Evolutionary conservation across 2,329 filamentous ascomycete genomes (phyloP), one percentile per base, ranked within the genome.

Genomic region (Colletotrichum sp.): DNA sequence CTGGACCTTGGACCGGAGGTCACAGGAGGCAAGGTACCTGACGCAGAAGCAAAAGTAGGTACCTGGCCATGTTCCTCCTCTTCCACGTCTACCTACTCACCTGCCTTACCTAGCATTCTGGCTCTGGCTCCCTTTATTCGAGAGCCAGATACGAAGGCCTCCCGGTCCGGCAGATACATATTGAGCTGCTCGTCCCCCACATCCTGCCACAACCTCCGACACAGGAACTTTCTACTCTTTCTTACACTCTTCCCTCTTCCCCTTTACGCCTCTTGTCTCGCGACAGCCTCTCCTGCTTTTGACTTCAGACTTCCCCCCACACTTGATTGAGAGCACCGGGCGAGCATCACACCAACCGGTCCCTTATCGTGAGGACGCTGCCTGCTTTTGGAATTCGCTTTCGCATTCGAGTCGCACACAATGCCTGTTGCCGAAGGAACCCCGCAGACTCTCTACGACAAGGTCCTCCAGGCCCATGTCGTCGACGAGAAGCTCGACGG

Each of bases 401-500:
- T 39, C 32, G 15, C 57, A 19, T 44, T 27, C 62, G 39, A 75
- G 69, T 75, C 16, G 32, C 57, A 81, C 89, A 92, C 85, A 81
- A 98, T 98, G 95, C 95, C 95, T 84, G 91, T 90, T 83, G 92
- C 91, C 80, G 92, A 94, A 80, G 89, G 90, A 85, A 90, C 89
- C 79, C 95, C 95, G 71, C 93, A 93, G 87, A 98, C 96, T 81
- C 91, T 98, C 83, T 99, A 99, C 88, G 96, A 99, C 91, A 99
- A 99, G 93, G 96, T 99, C 86, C 94, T 99, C 82, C 92, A 95
- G 82, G 94, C 94, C 88, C 97, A 99, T 86, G 94, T 99, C 82
- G 96, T 99, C 83, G 95, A 98, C 83, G 95, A 98, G 91, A 95
- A 96, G 90, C 92, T 95, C 72, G 96, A 99, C 87, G 96, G 96